Evolutionary conservation across 805 yeast genomes (phyloP).

Genomic region (Starmera pachycereana): DNA sequence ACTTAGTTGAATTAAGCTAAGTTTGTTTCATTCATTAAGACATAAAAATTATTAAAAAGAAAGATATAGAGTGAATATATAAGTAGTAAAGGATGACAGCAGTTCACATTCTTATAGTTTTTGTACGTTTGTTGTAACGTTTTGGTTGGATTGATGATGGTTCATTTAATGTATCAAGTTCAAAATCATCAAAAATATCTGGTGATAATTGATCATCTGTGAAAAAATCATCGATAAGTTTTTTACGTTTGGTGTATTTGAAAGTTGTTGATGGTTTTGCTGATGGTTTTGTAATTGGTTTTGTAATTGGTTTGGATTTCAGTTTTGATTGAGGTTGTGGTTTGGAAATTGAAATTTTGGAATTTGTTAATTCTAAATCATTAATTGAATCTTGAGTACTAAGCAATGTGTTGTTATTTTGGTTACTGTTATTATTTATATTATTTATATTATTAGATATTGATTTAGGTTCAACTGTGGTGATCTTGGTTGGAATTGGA

Average conservation of each 20-base stretch:
- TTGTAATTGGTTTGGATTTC: neutral
- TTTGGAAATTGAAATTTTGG: neutral
- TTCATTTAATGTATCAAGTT: slow-evolving; percentile 9
- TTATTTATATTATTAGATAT: slow-evolving; percentile 8
- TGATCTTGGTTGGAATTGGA: slow-evolving; percentile 8
- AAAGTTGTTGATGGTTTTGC: neutral
- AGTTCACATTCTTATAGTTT: slow-evolving; percentile 9
- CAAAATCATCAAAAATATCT: slow-evolving; percentile 13
- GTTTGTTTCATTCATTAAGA: neutral
- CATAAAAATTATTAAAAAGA: too few relatives aligned
- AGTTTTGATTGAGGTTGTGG: neutral
- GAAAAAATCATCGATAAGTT: slow-evolving; percentile 19
- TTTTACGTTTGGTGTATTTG: slow-evolving; percentile 15
- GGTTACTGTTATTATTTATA: slow-evolving; percentile 13
- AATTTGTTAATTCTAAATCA: slow-evolving; percentile 1
- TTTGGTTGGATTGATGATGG: slow-evolving; percentile 5
- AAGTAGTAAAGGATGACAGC: too few relatives aligned
- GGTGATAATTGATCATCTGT: slow-evolving; percentile 4
- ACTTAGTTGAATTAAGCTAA: neutral
- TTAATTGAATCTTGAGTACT: slow-evolving; percentile 1
- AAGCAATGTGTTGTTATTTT: neutral
- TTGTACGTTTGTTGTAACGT: slow-evolving; percentile 13
- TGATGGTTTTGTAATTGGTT: neutral
- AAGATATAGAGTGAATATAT: too few relatives aligned
- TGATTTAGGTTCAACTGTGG: slow-evolving; percentile 11